A percentile compares a stretch with the other conserved stretches of the same genome.
phyloP scores from a whole-genome alignment of 2,329 filamentous ascomycete species.

The Trichophaea hybrida region DNA sequence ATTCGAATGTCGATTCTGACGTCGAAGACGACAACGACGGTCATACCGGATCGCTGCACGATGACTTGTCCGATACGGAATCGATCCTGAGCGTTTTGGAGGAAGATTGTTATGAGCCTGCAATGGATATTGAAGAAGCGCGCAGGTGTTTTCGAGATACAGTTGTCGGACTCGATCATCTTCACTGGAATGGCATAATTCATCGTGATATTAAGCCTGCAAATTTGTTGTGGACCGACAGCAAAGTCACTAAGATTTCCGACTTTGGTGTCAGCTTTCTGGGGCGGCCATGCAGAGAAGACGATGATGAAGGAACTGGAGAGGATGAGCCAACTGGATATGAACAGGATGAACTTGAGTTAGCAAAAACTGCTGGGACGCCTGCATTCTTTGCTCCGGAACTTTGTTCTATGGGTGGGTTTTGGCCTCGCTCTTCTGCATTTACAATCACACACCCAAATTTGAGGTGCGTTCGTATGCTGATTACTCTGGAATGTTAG shows the following conservation, averaged over 20 bases:
- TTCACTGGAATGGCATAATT: slow-evolving; percentile 75
- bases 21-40: slow-evolving; percentile 16
- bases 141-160: slow-evolving; percentile 82
- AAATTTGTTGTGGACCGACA: slow-evolving; percentile 74
- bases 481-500: slow-evolving; percentile 6
- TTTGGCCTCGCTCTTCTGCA: background rate
- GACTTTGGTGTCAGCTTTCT: slow-evolving; percentile 98
- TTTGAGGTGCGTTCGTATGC: slow-evolving; percentile 1
- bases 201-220: slow-evolving; percentile 79
- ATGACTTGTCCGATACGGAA: slow-evolving; percentile 33
- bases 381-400: slow-evolving; percentile 96
- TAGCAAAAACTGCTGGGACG: slow-evolving; percentile 96
- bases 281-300: slow-evolving; percentile 70
- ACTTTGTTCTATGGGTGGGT: slow-evolving; percentile 62
- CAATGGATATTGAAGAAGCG: slow-evolving; percentile 73
- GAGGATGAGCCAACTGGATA: slow-evolving; percentile 61
- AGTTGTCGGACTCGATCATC: slow-evolving; percentile 80
- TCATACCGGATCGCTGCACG: slow-evolving; percentile 5
- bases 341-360: slow-evolving; percentile 71
- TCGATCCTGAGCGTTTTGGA: slow-evolving; percentile 27
- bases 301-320: slow-evolving; percentile 59
- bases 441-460: background rate
- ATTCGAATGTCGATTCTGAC: slow-evolving; percentile 21
- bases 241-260: slow-evolving; percentile 87
- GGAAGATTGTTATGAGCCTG: slow-evolving; percentile 84